A percentile compares a stretch with the other conserved stretches of the same genome.
Evolutionary conservation across 306 rosid species (phyloP).

Genomic region (Prunus padus): DNA sequence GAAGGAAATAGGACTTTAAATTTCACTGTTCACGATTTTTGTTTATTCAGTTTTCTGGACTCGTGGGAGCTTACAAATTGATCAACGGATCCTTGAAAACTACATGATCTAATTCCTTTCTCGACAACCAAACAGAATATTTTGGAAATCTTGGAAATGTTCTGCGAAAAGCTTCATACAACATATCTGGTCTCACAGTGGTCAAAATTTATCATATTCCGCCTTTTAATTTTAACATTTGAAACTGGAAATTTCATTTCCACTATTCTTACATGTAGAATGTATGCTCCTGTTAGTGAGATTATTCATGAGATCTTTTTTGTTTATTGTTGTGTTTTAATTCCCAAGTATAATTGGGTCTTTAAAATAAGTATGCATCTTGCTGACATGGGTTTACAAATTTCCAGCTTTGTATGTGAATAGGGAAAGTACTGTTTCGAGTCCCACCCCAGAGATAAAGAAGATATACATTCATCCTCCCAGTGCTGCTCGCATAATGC

Average conservation of each 20-base stretch:
- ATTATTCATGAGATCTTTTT: not conserved
- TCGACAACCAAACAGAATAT: not conserved
- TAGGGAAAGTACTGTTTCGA: conserved; percentile 28
- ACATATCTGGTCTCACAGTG: not conserved
- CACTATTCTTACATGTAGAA: not conserved
- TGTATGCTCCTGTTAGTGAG: not conserved
- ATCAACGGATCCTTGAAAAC: not conserved
- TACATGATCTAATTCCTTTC: not conserved
- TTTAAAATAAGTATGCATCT: not conserved
- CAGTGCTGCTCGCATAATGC: conserved; percentile 64
- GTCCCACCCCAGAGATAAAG: conserved; percentile 39
- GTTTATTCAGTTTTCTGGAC: not conserved
- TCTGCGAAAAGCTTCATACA: not conserved
- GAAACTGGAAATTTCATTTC: not conserved
- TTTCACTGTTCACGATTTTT: not conserved
- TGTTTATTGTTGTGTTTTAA: not conserved
- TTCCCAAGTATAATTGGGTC: not conserved
- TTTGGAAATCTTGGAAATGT: conserved; percentile 2
- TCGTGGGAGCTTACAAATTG: not conserved
- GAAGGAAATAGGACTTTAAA: not conserved
- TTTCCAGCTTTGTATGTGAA: conserved; percentile 57
- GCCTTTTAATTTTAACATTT: not conserved
- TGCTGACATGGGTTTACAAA: conserved; percentile 23
- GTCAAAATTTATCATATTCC: not conserved
- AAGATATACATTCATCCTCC: conserved; percentile 68